Base-by-base conservation (phyloP, 2,329 filamentous ascomycete species). In the Purpureocillium lavendulum region DNA sequence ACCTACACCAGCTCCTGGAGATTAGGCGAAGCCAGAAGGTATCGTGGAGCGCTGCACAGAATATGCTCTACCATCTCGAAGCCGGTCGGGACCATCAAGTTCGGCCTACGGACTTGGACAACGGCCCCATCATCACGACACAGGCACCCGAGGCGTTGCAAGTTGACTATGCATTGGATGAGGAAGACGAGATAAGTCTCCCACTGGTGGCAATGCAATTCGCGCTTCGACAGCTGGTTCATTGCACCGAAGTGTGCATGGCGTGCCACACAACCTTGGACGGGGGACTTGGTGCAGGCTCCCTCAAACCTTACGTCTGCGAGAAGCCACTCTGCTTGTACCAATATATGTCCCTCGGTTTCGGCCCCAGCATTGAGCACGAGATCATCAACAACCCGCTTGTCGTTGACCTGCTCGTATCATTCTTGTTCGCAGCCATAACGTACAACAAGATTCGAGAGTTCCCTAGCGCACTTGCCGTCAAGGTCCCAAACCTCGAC, bases 231-330 rank as follows among this genome's bases (percentile, higher is more conserved):
- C 84, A 88, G 51, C 78, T 95, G 43, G 74, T 84, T 7, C 80
- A 78, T 42, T 95, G 87, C 56, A 87, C 85, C 0, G 80, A 92
- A 39, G 94, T 90, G 58, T 96, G 89, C 58, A 72, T 94, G 40
- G 80, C 89, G 17, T 96, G 89, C 52, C 85, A 94, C 58, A 74
- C 75, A 48, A 81, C 73, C 48, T 71, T 86, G 29, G 59, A 74
- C 1, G 70, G 70, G 2, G 73, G 76, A 1, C 80, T 90, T 30
- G 77, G 82, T 50, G 5, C 21, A 26, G 21, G 21, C 5, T 77
- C 82, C 2, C 66, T 88, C 43, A 87, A 85, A 49, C 84, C 84
- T 3, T 87, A 84, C 44, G 87, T 95, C 33, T 96, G 89, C 60
- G 75, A 76, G 16, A 73, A 76, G 11, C 67, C 72, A 2, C 68